Base-by-base conservation (phyloP, 257 asterid species). In the Cynanchum wilfordii region DNA sequence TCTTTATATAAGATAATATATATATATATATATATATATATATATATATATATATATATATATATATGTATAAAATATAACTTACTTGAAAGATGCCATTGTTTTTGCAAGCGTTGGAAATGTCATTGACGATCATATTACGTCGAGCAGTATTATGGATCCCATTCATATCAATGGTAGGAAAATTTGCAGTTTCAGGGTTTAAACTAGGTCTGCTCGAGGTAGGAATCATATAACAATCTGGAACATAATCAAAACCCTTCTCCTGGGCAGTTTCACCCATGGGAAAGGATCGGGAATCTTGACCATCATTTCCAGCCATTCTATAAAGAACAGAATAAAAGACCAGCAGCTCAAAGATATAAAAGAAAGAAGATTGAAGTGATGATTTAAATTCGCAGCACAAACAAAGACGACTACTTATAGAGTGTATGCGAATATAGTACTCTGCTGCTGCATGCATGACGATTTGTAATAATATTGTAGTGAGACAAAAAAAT, bases 1-100 rank as follows among this genome's bases (percentile, higher is more conserved):
- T 50, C 55, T 50, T 50, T n/a, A n/a, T n/a, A n/a, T n/a, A n/a
- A n/a, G n/a, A n/a, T n/a, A n/a, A n/a, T n/a, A n/a, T n/a, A n/a
- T n/a, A n/a, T n/a, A n/a, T n/a, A 9, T 10, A 49, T 49, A 49
- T 10, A 10, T 10, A 17, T 3, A 2, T 57, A 20, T 2, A 19
- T 36, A 36, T 0, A 49, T 49, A 49, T 0, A 10, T 10, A 17
- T 3, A 1, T 57, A 20, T 4, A 27, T 36, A 36, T 2, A 36
- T 36, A 33, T 33, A 33, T 1, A 33, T 10, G 11, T 1, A 1
- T 57, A n/a, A 1, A 12, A 8, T 3, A 8, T 1, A 1, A 76
- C 81, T 79, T 78, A 87, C 92, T 52, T 85, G 88, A 64, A 87
- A 87, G 80, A 84, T 80, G 42, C 92, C 88, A 33, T 36, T 38